Percentiles rank a stretch among this genome's conserved stretches.
These are phyloP conservation scores for Cryptosporidium felis DNA, from an alignment of 169 alveolate species.

Conservation along the genomic window DNA sequence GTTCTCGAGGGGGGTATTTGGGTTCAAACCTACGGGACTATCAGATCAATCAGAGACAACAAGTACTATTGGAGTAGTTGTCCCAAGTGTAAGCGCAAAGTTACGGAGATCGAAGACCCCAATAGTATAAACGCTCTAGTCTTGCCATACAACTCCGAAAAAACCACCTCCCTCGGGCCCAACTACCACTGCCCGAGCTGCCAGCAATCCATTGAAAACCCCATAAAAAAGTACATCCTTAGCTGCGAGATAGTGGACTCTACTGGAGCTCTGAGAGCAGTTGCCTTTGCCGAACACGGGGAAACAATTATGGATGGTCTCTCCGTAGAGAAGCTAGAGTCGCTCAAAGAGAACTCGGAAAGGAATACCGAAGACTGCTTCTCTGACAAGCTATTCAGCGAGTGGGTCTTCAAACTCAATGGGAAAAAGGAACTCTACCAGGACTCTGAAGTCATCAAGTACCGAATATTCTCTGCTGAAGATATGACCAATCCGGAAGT, in stretches of 20 bases:
- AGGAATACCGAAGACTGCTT: conserved; percentile 47
- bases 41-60: conserved; percentile 52
- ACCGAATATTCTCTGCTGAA: conserved; percentile 55
- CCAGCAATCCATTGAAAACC: conserved; percentile 66
- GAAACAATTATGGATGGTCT: conserved; percentile 65
- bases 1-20: conserved; percentile 46
- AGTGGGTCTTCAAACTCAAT: conserved; percentile 65
- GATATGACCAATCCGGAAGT: conserved; percentile 60
- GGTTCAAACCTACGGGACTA: conserved; percentile 59
- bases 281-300: conserved; percentile 72
- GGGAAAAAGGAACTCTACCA: conserved; percentile 65
- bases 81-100: conserved; percentile 60
- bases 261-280: conserved; percentile 58
- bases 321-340: conserved; percentile 12
- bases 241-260: conserved; percentile 61
- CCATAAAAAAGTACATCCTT: conserved; percentile 42
- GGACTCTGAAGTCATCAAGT: conserved; percentile 44
- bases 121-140: conserved; percentile 39
- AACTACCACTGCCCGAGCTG: conserved; percentile 69
- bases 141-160: conserved; percentile 38
- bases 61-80: conserved; percentile 65
- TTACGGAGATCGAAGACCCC: conserved; percentile 63
- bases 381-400: conserved; percentile 58
- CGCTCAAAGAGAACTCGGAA: conserved; percentile 26
- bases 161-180: conserved; percentile 2